Evolutionary conservation across 306 rosid species (phyloP).

Genomic region (Aeschynomene evenia): DNA sequence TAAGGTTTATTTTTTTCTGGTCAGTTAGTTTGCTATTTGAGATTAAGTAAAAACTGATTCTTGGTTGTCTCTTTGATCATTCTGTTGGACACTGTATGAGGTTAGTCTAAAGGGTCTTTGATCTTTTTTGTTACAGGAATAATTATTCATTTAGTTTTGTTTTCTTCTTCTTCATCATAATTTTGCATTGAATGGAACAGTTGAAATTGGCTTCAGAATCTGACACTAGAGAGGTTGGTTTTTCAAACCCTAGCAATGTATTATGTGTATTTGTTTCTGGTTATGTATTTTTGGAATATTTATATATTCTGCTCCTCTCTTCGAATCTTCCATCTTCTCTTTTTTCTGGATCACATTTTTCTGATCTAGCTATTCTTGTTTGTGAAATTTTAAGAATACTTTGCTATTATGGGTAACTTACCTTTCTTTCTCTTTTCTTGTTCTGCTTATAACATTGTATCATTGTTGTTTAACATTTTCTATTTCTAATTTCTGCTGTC

Average conservation of each 20-base stretch:
- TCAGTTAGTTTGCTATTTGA: constrained; percentile 30
- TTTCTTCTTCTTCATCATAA: constrained; percentile 35
- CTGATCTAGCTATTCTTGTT: constrained; percentile 34
- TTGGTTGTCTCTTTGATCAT: constrained; percentile 26
- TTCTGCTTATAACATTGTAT: constrained; percentile 1
- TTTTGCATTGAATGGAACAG: constrained; percentile 58
- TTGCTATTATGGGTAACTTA: neutral
- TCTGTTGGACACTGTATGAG: constrained; percentile 26
- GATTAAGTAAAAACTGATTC: constrained; percentile 32
- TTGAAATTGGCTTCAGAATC: constrained; percentile 49
- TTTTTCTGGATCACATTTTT: constrained; percentile 32
- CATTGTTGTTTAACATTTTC: neutral
- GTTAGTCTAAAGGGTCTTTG: constrained; percentile 29
- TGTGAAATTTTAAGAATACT: constrained; percentile 6
- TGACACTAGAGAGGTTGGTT: constrained; percentile 63
- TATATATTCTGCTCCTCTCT: neutral
- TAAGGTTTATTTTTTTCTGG: constrained; percentile 22
- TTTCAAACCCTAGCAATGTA: constrained; percentile 35
- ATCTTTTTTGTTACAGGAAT: constrained; percentile 46
- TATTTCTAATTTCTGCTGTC: constrained; percentile 20
- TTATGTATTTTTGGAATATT: neutral
- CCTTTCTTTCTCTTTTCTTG: neutral
- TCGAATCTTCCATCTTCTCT: constrained; percentile 31
- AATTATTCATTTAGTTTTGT: constrained; percentile 37
- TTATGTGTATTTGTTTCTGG: constrained; percentile 10